A percentile compares a stretch with the other conserved stretches of the same genome.
Evolutionary conservation across 495 filamentous ascomycete species (phyloP).

Genomic region (Usnea hakonensis): DNA sequence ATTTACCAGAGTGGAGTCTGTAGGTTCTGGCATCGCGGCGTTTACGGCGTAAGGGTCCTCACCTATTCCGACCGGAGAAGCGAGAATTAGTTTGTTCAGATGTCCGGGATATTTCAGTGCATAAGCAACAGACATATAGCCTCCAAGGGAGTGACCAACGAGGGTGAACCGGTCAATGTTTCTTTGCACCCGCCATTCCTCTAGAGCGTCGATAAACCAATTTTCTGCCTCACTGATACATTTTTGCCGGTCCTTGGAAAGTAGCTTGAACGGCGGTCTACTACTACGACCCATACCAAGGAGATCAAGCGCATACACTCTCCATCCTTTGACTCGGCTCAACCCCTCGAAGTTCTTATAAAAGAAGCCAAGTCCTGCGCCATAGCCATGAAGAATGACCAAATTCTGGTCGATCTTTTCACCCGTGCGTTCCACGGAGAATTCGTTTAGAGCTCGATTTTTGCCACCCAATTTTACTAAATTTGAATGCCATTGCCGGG

Average conservation of each 20-base stretch:
- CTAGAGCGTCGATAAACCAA: constrained; percentile 93
- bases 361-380: constrained; percentile 91
- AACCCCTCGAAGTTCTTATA: constrained; percentile 94
- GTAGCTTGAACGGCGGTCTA: constrained; percentile 73
- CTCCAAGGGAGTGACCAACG: constrained; percentile 85
- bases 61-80: constrained; percentile 87
- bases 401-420: constrained; percentile 73
- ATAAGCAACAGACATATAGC: constrained; percentile 90
- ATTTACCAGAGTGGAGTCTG: constrained; percentile 57
- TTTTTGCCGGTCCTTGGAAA: constrained; percentile 68
- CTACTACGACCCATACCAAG: constrained; percentile 90
- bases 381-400: constrained; percentile 98
- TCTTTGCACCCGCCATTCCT: constrained; percentile 85
- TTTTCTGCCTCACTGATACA: constrained; percentile 87
- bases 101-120: constrained; percentile 91
- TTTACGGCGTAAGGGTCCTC: constrained; percentile 88
- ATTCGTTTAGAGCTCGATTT: constrained; percentile 84
- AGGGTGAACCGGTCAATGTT: constrained; percentile 91
- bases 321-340: constrained; percentile 71
- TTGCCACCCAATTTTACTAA: constrained; percentile 80
- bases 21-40: constrained; percentile 70
- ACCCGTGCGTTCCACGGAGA: constrained; percentile 74
- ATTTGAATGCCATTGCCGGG: constrained; percentile 75
- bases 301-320: constrained; percentile 83
- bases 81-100: constrained; percentile 90